Evolutionary conservation across 2,329 filamentous ascomycete genomes (phyloP), one percentile per base, ranked within the genome.

Genomic region (Epicoccum nigrum): DNA sequence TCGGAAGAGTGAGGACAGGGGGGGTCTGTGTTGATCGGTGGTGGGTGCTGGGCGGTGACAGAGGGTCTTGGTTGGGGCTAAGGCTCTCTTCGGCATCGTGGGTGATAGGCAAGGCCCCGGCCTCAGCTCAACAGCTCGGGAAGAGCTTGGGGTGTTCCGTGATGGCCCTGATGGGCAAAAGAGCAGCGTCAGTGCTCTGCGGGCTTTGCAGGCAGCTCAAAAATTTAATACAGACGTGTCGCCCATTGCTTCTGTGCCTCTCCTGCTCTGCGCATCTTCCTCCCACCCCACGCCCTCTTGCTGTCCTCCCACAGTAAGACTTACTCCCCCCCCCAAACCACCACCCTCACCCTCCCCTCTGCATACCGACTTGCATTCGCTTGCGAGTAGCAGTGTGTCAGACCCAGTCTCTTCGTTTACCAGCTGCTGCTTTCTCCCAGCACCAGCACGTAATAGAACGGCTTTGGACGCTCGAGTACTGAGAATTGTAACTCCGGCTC

Each of bases 121-220:
- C 59, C 60, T 66, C 65, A 62, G 67, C 68, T 70, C 69, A 70
- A 71, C 68, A 70, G 63, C 62, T 67, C 61, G 67, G 63, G 43
- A 63, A 60, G 54, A 61, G 67, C 67, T 64, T 68, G 68, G 67
- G 65, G 56, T 55, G 47, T 51, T 63, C 59, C 56, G 54, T 30
- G n/a, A 51, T 35, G 48, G 47, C 59, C 56, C 53, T 30, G n/a
- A 51, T 35, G 48, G 47, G 47, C 34, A 20, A 47, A 4, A 42
- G 45, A 38, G 25, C 35, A 30, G 19, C 13, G 49, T 52, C 49
- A 38, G 49, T 52, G 49, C 49, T 46, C 21, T 52, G 49, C 43
- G 49, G 49, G 37, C 43, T 33, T 20, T 41, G 42, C 41, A 16
- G 48, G 37, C 48, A 51, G 32, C 23, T 49, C 53, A 52, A 58